Base-by-base conservation (phyloP, 2,329 filamentous ascomycete genomes). In the Aspergillus pseudotamarii region DNA sequence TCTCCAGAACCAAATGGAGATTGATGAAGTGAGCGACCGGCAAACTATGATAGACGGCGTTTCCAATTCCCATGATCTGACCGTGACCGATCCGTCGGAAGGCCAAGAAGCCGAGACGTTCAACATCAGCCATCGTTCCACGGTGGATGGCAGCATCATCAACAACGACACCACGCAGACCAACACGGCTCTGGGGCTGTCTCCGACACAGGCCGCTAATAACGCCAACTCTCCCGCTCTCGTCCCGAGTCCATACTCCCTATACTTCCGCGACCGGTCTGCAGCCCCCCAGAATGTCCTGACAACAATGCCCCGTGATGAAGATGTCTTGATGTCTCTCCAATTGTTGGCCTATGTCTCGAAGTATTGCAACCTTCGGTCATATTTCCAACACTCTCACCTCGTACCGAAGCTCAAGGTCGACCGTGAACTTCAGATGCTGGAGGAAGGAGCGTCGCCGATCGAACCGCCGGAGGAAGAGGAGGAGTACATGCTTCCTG, bases 241-340 rank as follows among this genome's bases (percentile, higher is more conserved):
- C 69, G 86, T 89, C 9, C 88, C 85, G 62, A 87, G 90, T 21
- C 91, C 87, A 64, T 90, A 95, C 62, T 90, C 93, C 46, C 87
- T 91, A 62, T 95, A 94, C 73, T 85, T 94, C 30, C 86, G 93
- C 57, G 91, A 96, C 70, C 89, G 91, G 43, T 88, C 88, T 43
- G 88, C 91, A 48, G 79, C 83, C 30, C 87, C 88, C 72, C 86
- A 90, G 19, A 89, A 90, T 69, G 89, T 96, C 71, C 82, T 97
- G 36, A 92, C 94, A 32, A 91, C 93, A 12, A 96, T 98, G 91
- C 95, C 95, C 11, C 89, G 95, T 57, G 95, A 99, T 72, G 95
- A 99, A 78, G 95, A 99, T 73, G 95, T 99, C 2, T 84, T 99
- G 67, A 97, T 99, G 94, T 97, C 95, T 6, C 85, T 99, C 43